Base-by-base conservation (phyloP, 139 green algal species). In the Chlamydomonas asymmetrica region DNA sequence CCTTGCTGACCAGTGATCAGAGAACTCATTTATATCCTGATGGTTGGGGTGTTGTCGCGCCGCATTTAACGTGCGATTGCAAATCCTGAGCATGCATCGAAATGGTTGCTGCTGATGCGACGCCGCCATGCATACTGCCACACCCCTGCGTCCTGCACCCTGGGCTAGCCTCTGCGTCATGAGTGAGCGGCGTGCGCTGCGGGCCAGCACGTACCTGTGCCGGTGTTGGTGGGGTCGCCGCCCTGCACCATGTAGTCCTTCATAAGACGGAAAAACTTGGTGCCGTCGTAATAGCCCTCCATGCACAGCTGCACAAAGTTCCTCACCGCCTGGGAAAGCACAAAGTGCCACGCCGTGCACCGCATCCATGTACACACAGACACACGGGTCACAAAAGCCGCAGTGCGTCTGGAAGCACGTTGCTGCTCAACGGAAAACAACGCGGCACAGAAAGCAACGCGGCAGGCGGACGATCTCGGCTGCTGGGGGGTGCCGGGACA, bases 271-370 rank as follows among this genome's bases (percentile, higher is more conserved):
- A 98, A 92, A 81, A 99, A 98, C 38, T 91, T 76, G 48, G 86
- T 93, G 77, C 85, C 80, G 50, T 98, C 91, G 71, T 99, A 99
- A 77, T 96, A 98, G 13, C 96, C 94, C 64, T 98, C 95, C 35
- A 95, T 41, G 73, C 92, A 97, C 39, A 98, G 88, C 89, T 98
- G 94, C 34, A 98, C 92, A 77, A 99, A 99, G 86, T 98, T 98
- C 13, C 95, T 84, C 27, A 89, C 85, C 1, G 91, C 91, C 83
- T 91, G 81, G 73, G 50, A 50, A 25, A 0, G 45, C 9, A 48
- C 7, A 6, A 0, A 27, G 45, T 50, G 32, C 10, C 9, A 13
- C 31, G 18, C 31, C 34, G 45, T 68, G 62, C 62, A 68, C 29
- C 35, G 25, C 65, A 18, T 48, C 39, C 35, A 63, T 23, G 52